These are phyloP conservation scores for Ailanthus altissimus DNA, from an alignment of 345 rosid species.

Conservation along the genomic window DNA sequence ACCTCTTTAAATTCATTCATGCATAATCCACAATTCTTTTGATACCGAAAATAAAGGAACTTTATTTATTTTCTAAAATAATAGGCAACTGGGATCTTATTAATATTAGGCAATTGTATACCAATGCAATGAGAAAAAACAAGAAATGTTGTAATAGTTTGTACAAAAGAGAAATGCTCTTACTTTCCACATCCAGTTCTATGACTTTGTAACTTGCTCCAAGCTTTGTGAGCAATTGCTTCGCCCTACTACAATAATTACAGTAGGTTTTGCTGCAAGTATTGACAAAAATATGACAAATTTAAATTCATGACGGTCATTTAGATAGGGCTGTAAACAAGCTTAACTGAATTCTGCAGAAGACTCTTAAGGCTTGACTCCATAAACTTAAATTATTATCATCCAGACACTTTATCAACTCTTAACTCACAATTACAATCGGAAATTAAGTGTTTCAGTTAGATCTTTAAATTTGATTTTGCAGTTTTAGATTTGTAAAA, in stretches of 20 bases:
- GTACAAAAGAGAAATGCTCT: not conserved
- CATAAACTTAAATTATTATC: not conserved
- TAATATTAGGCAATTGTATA: too few species aligned
- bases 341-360: not conserved
- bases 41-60: not conserved
- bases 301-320: not conserved
- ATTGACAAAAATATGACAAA: not conserved
- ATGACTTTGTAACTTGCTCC: constrained; percentile 49
- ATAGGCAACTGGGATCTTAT: not conserved
- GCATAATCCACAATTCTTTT: not conserved
- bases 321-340: not conserved
- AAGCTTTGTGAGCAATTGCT: constrained; percentile 55
- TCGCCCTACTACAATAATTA: constrained; percentile 59
- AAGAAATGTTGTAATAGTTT: not conserved
- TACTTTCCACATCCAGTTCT: constrained; percentile 54
- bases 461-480: not conserved
- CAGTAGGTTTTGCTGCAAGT: constrained; percentile 68
- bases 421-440: not conserved
- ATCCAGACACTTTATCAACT: too few species aligned
- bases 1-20: not conserved
- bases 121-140: too few species aligned
- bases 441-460: not conserved
- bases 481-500: not conserved
- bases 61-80: not conserved
- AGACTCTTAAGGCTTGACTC: not conserved